A percentile compares a stretch with the other conserved stretches of the same genome.
These are phyloP conservation scores for Zizania latifolia DNA, from an alignment of 176 grass and related monocot species.

Conservation along the genomic window DNA sequence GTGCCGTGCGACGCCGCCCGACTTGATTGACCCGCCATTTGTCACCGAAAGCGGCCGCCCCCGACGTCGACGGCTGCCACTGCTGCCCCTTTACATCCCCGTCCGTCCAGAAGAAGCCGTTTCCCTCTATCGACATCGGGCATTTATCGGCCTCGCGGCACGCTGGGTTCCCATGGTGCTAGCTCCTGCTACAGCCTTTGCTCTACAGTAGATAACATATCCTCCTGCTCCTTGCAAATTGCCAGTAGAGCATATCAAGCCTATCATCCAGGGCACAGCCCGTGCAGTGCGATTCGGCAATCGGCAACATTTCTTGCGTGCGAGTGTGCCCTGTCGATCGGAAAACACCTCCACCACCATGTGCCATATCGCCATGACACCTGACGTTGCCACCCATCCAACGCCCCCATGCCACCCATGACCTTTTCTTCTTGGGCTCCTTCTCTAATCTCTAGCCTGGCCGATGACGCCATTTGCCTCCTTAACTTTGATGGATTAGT, in stretches of 20 bases:
- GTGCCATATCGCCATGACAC: background rate
- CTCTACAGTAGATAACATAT: too few relatives aligned
- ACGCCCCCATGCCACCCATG: background rate
- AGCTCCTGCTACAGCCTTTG: background rate
- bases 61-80: conserved; percentile 17
- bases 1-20: conserved; percentile 35
- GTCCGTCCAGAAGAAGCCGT: conserved; percentile 16
- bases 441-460: background rate
- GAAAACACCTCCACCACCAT: background rate
- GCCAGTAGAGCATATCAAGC: too few relatives aligned
- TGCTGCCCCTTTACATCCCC: conserved; percentile 10
- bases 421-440: background rate
- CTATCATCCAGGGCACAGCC: background rate
- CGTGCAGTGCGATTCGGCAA: background rate
- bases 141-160: conserved; percentile 22
- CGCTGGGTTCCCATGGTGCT: conserved; percentile 14
- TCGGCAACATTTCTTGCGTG: conserved; percentile 14
- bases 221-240: background rate
- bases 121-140: conserved; percentile 11
- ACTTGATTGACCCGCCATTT: conserved; percentile 37
- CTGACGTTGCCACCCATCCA: conserved; percentile 13
- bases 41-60: conserved; percentile 36
- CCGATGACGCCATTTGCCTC: background rate
- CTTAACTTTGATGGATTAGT: background rate
- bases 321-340: background rate